Percentiles rank a stretch among this genome's conserved stretches.
Conservation (phyloP, 1,284 basidiomycete genomes). For the Cryptococcus hybrid region DNA sequence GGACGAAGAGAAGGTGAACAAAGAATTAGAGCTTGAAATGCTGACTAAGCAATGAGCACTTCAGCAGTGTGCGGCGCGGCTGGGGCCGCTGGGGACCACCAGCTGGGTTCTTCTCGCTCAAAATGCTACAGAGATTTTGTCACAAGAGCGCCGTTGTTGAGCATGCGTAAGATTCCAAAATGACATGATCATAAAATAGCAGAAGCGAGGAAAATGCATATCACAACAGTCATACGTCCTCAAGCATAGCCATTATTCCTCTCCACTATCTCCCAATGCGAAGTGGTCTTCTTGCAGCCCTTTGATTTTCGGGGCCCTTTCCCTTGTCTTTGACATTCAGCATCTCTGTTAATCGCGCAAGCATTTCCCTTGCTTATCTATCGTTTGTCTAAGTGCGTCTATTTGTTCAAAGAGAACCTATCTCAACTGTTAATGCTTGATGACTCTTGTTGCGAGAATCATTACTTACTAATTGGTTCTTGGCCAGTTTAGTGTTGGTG, state of each 20-base stretch:
- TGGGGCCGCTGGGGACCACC: too few relatives aligned
- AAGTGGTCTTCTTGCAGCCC: slow-evolving; percentile 3
- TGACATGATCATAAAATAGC: too few relatives aligned
- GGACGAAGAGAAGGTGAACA: background rate
- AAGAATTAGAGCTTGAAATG: background rate
- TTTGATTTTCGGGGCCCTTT: background rate
- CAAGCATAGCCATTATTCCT: slow-evolving; percentile 7
- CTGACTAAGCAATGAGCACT: slow-evolving; percentile 2
- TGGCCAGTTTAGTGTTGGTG: slow-evolving; percentile 49
- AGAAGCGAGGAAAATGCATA: too few relatives aligned
- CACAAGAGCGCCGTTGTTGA: too few relatives aligned
- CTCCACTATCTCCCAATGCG: slow-evolving; percentile 23
- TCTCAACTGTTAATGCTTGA: background rate
- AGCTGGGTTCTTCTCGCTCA: too few relatives aligned
- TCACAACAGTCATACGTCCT: too few relatives aligned
- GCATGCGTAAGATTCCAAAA: too few relatives aligned
- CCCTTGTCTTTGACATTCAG: slow-evolving; percentile 7
- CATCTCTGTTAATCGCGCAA: slow-evolving; percentile 22
- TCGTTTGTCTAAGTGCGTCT: slow-evolving; percentile 35
- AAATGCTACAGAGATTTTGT: too few relatives aligned
- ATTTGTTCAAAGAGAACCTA: slow-evolving; percentile 48
- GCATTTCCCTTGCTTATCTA: slow-evolving; percentile 45
- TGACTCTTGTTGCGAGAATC: background rate
- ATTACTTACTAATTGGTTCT: slow-evolving; percentile 46
- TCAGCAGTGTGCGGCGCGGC: too few relatives aligned